phyloP scores from a whole-genome alignment of 176 grass and related monocot genomes.

The Paspalum notatum region DNA sequence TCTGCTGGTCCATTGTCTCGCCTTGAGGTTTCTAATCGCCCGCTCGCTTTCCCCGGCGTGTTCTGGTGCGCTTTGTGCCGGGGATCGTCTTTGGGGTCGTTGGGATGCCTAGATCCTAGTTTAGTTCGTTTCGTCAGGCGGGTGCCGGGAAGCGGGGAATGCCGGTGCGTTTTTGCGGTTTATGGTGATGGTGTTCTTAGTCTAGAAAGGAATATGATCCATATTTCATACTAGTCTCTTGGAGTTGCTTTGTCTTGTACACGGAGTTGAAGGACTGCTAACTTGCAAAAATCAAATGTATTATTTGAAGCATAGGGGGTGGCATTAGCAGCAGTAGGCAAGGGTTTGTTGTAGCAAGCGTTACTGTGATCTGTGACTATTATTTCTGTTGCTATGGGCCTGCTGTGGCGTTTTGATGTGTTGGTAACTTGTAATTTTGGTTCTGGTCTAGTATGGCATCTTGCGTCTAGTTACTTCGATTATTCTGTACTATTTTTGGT shows the following conservation, averaged over 20 bases:
- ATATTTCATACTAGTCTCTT: not conserved
- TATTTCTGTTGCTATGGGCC: not conserved
- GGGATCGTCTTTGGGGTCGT: no score
- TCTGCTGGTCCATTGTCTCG: not conserved
- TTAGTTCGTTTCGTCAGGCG: not conserved
- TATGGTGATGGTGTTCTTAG: not conserved
- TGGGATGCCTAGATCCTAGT: not conserved
- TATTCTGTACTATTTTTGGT: not conserved
- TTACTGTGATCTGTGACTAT: not conserved
- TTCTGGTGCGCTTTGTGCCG: not conserved
- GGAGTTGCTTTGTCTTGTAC: not conserved
- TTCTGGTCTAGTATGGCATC: not conserved
- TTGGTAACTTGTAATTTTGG: not conserved
- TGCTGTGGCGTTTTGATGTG: not conserved
- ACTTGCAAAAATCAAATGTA: not conserved
- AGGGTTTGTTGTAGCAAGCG: not conserved
- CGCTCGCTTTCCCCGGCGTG: not conserved
- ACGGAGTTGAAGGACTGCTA: not conserved
- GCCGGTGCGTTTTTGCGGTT: not conserved
- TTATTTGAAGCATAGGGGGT: not conserved
- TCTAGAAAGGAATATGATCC: not conserved
- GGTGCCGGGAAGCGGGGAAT: constrained; percentile 4
- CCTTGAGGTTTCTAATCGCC: not conserved
- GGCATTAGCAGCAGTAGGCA: not conserved
- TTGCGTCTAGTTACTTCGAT: not conserved